Percentiles rank a stretch among this genome's conserved stretches.
Evolutionary conservation across 2,329 filamentous ascomycete species (phyloP).

Genomic region (Botryotinia narcissicola): DNA sequence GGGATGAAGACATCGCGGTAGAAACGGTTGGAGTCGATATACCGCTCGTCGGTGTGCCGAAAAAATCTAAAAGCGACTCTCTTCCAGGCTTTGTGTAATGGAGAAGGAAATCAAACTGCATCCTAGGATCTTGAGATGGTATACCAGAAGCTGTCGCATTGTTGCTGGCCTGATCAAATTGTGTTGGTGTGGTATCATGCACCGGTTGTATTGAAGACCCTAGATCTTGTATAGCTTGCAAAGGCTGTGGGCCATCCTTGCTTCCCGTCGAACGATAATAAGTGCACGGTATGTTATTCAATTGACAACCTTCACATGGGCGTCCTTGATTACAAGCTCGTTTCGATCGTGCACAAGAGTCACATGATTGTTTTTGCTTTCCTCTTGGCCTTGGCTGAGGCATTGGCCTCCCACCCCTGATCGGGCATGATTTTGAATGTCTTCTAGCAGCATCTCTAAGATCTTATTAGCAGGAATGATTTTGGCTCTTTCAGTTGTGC

Average conservation of each 20-base stretch:
- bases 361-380: conserved; percentile 19
- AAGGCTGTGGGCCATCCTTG: background rate
- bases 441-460: conserved; percentile 18
- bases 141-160: background rate
- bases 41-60: background rate
- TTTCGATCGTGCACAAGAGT: conserved; percentile 18
- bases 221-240: background rate
- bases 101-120: conserved; percentile 28
- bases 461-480: background rate
- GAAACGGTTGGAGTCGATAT: background rate
- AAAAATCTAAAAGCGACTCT: background rate
- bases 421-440: conserved; percentile 18
- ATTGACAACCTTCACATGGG: conserved; percentile 11
- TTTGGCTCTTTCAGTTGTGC: background rate
- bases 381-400: conserved; percentile 14
- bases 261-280: conserved; percentile 11
- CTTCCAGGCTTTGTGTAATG: conserved; percentile 35
- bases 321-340: conserved; percentile 12
- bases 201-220: no score
- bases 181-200: background rate
- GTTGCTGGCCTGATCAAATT: background rate
- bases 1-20: background rate
- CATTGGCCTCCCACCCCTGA: conserved; percentile 9
- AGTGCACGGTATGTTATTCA: background rate
- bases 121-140: background rate